Percentiles rank a stretch among this genome's conserved stretches.
These are phyloP conservation scores for Sinapis alba DNA, from an alignment of 441 rosid species.

Conservation along the genomic window DNA sequence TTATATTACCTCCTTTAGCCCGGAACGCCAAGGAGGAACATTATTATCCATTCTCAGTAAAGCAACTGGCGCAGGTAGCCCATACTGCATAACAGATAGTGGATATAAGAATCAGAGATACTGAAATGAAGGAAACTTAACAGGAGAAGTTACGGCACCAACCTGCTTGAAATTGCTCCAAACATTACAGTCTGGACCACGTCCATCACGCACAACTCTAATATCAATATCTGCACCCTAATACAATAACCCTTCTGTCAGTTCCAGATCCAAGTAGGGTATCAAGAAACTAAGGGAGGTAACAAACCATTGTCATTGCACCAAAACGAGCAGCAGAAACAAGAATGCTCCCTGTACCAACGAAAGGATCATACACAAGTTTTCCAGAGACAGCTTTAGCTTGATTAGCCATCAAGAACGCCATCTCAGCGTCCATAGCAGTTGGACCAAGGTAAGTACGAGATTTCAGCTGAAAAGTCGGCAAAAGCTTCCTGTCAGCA, in stretches of 20 bases:
- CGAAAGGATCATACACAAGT: constrained; percentile 93
- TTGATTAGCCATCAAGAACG: constrained; percentile 98
- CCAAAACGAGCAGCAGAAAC: constrained; percentile 95
- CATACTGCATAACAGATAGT: constrained; percentile 70
- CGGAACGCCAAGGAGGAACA: constrained; percentile 97
- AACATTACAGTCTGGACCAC: constrained; percentile 92
- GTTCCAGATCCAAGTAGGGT: constrained; percentile 21
- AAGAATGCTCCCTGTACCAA: constrained; percentile 96
- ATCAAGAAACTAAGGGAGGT: constrained; percentile 16
- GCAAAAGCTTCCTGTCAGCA: constrained; percentile 89
- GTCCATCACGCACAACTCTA: constrained; percentile 95
- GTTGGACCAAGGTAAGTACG: constrained; percentile 96
- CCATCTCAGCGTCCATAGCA: constrained; percentile 99
- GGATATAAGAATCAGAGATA: constrained; percentile 26
- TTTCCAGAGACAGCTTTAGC: constrained; percentile 77
- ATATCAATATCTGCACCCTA: constrained; percentile 99
- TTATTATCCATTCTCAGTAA: constrained; percentile 93
- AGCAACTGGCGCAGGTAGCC: constrained; percentile 75
- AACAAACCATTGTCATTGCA: constrained; percentile 86
- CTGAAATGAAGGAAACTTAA: neutral
- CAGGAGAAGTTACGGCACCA: constrained; percentile 1
- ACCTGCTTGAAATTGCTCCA: constrained; percentile 99
- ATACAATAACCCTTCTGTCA: constrained; percentile 27
- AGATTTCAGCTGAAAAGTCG: constrained; percentile 86
- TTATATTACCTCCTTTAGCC: constrained; percentile 74